Evolutionary conservation across 805 yeast species (phyloP), one percentile per base, ranked within the genome.

Genomic region (Candida parachauliodes): DNA sequence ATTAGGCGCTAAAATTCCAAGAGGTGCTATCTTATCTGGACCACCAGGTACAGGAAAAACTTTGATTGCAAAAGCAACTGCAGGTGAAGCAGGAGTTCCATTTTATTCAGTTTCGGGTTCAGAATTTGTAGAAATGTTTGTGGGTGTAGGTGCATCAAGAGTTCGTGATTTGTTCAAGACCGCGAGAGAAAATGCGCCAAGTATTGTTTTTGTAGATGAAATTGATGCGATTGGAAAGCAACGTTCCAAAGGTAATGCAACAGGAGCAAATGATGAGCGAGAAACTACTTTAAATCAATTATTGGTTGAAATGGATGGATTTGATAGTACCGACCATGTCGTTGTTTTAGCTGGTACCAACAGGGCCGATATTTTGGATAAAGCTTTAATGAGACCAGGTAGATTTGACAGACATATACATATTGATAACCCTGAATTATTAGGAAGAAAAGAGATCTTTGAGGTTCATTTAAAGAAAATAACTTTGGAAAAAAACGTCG

Each of bases 41-140:
- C 96, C 98, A 12, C 99, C 99, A 36, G 99, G 99, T 69, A 93
- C 98, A 8, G 99, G 99, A 79, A 93, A 93, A 60, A 93, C 99
- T 1, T 70, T 93, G 37, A 68, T 93, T 35, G 99, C 99, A 9
- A 91, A 88, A 57, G 99, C 99, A 4, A 93, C 98, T 34, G 98
- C 98, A 2, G 98, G 98, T 48, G 99, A 93, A 62, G 98, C 99
- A 0, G 95, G 93, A 40, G 98, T 93, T 28, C 97, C 99, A 29
- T 93, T 93, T 59, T 81, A 81, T 52, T 85, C 95, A 11, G 98
- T 93, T 14, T 86, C 96, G 1, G 98, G 98, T 46, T 89, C 98
- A 5, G 98, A 91, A 61, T 91, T 91, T 50, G 96, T 93, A 10
- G 98, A 91, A 60, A 93, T 91, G 98, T 93, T 88, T 70, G 98